Evolutionary conservation across 2,329 filamentous ascomycete genomes (phyloP), one percentile per base, ranked within the genome.

Genomic region (Penicillium fuscoglaucum): DNA sequence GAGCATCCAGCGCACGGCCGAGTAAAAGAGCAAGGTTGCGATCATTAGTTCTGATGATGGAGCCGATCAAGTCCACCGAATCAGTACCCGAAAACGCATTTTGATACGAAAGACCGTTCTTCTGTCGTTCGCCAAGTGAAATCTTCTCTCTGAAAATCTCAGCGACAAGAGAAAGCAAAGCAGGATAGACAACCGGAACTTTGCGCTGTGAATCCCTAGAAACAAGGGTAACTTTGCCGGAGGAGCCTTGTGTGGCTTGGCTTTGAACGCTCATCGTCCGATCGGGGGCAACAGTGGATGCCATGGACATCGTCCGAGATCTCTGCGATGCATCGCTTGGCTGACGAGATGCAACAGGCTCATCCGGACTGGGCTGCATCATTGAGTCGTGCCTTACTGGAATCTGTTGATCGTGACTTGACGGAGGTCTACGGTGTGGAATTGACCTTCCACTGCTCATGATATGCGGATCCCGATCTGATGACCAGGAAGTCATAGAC

Each of bases 41-140:
- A 76, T 99, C 95, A 0, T 91, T 96, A 1, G 95, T 99, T 71
- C 96, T 90, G 75, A 99, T 98, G 65, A 99, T 98, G 72, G 96
- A 96, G 1, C 91, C 91, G 64, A 99, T 89, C 58, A 98, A 84
- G 74, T 99, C 95, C 21, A 99, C 95, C 21, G 95, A 93, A 74
- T 99, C 95, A 26, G 91, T 90, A 66, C 95, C 95, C 61, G 91
- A 96, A 74, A 99, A 99, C 3, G 93, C 91, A 76, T 95, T 96
- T 75, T 96, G 96, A 80, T 99, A 99, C 2, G 93, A 92, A 61
- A 99, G 81, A 56, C 93, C 93, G 80, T 99, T 97, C 82, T 99
- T 99, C 63, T 91, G 92, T 62, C 93, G 87, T 70, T 98, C 95
- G 53, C 89, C 88, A 26, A 93, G 84, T 26, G 88, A 85, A 49